phyloP scores from a whole-genome alignment of 2,329 filamentous ascomycete species.

The Ascocoryne sarcoides region DNA sequence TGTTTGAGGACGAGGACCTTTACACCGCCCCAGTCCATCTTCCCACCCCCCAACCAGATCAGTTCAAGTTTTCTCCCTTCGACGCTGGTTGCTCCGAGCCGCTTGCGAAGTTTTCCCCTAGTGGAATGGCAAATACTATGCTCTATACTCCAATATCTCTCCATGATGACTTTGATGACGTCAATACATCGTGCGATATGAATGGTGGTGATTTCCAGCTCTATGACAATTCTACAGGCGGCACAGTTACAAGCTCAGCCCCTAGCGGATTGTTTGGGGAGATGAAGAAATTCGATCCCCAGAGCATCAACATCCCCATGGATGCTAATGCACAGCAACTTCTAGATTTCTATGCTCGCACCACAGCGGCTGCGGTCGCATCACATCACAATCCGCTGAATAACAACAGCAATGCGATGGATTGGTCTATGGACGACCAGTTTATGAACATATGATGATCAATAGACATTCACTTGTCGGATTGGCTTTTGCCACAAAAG shows the following conservation, averaged over 20 bases:
- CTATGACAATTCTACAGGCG: slow-evolving; percentile 20
- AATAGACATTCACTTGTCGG: slow-evolving; percentile 12
- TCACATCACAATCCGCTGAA: background rate
- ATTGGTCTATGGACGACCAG: slow-evolving; percentile 21
- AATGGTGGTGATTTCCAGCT: slow-evolving; percentile 25
- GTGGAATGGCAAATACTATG: slow-evolving; percentile 59
- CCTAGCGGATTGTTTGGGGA: slow-evolving; percentile 24
- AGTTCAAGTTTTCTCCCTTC: background rate
- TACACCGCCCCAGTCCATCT: slow-evolving; percentile 51
- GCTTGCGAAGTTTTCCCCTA: slow-evolving; percentile 53
- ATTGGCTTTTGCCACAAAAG: slow-evolving; percentile 18
- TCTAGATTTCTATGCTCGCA: slow-evolving; percentile 24
- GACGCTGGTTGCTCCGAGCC: background rate
- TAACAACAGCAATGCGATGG: slow-evolving; percentile 15
- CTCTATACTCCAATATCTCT: slow-evolving; percentile 58
- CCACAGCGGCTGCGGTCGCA: slow-evolving; percentile 15
- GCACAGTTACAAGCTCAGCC: slow-evolving; percentile 17
- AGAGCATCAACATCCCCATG: slow-evolving; percentile 13
- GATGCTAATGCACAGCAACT: slow-evolving; percentile 20
- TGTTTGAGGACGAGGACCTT: slow-evolving; percentile 49
- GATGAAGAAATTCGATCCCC: slow-evolving; percentile 10
- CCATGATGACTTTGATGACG: slow-evolving; percentile 42
- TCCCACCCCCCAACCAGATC: slow-evolving; percentile 35
- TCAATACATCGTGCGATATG: slow-evolving; percentile 16
- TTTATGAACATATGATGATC: slow-evolving; percentile 6